Conservation (phyloP, 345 rosid species). For the Salix caprea region DNA sequence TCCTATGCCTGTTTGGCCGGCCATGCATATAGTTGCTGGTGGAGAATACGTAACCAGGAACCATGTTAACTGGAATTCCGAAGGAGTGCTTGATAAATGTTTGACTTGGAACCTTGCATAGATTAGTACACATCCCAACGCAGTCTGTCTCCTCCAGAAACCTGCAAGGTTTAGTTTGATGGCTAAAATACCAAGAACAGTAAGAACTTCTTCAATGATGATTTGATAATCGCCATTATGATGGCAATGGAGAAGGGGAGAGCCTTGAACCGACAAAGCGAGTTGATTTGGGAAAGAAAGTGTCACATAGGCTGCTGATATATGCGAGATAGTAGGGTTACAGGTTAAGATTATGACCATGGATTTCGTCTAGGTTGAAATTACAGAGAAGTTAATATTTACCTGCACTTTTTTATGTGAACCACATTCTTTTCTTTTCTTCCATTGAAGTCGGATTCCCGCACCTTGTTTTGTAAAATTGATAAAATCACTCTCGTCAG, state of each 20-base stretch:
- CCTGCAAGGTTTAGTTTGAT: conserved; percentile 32
- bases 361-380: neutral
- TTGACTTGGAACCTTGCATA: conserved; percentile 80
- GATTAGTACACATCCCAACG: conserved; percentile 85
- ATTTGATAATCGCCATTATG: neutral
- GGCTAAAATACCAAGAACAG: conserved; percentile 26
- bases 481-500: neutral
- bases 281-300: no score
- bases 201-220: conserved; percentile 16
- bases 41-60: conserved; percentile 64
- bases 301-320: no score
- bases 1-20: neutral
- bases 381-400: conserved; percentile 18
- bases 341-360: no score
- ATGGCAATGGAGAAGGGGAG: no score
- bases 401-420: conserved; percentile 90
- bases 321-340: no score
- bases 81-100: conserved; percentile 68
- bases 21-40: neutral
- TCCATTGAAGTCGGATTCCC: conserved; percentile 76
- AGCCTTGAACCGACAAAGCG: no score
- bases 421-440: conserved; percentile 72
- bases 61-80: conserved; percentile 88
- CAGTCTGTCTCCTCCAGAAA: conserved; percentile 83
- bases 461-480: conserved; percentile 41